These are phyloP conservation scores for Debaryomyces robertsiae DNA, from an alignment of 1,139 yeast species.

Conservation along the genomic window DNA sequence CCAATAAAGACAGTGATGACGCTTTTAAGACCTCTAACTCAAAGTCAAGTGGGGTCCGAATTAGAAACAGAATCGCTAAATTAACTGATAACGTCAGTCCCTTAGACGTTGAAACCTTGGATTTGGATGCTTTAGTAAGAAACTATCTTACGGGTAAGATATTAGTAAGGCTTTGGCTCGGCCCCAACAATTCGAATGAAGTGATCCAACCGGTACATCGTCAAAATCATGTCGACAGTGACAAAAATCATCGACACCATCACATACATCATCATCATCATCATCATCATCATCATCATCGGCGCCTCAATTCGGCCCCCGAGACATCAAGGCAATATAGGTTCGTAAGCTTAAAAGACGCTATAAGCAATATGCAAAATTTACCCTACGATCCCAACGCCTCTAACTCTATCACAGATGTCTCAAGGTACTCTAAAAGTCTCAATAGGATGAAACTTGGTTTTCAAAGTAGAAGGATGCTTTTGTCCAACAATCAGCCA, in stretches of 20 bases:
- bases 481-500: conserved; percentile 15
- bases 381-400: conserved; percentile 13
- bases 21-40: conserved; percentile 18
- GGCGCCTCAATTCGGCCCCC: conserved; percentile 11
- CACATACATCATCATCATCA: conserved; percentile 16
- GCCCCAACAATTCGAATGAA: conserved; percentile 14
- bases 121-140: conserved; percentile 38
- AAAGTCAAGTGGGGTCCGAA: conserved; percentile 31
- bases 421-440: conserved; percentile 37
- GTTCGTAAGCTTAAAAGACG: conserved; percentile 43
- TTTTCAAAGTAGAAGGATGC: conserved; percentile 28
- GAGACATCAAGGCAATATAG: conserved; percentile 22
- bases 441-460: conserved; percentile 42
- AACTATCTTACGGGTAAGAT: conserved; percentile 40
- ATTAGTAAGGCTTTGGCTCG: conserved; percentile 39
- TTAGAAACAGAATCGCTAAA: conserved; percentile 40
- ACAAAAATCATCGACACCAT: conserved; percentile 17
- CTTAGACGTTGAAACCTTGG: conserved; percentile 47
- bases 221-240: conserved; percentile 12
- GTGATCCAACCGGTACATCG: neutral
- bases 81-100: conserved; percentile 41
- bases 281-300: conserved; percentile 16
- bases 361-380: conserved; percentile 30
- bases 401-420: conserved; percentile 20
- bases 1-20: conserved; percentile 32